Percentiles rank a stretch among this genome's conserved stretches.
These are phyloP conservation scores for Panicum miliaceum DNA, from an alignment of 176 grass and related monocot genomes.

Conservation along the genomic window DNA sequence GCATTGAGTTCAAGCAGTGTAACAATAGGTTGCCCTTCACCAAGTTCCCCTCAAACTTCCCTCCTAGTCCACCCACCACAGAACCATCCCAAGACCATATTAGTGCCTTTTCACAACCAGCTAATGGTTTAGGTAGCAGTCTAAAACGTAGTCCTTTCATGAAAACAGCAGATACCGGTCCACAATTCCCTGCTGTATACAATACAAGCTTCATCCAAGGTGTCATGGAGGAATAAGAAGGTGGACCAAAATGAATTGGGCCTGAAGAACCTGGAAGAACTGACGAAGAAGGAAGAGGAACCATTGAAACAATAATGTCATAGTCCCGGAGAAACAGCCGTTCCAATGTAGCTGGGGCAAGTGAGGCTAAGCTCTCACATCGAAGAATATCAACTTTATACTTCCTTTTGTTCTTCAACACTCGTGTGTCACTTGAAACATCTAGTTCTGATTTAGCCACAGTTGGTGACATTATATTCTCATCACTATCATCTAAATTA, in stretches of 20 bases:
- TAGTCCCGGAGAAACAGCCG: slow-evolving; percentile 87
- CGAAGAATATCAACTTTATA: slow-evolving; percentile 94
- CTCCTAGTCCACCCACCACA: slow-evolving; percentile 76
- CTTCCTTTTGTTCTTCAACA: slow-evolving; percentile 80
- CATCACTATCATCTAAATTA: slow-evolving; percentile 47
- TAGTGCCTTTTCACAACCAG: slow-evolving; percentile 84
- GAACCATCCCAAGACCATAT: slow-evolving; percentile 98
- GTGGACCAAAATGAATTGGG: slow-evolving; percentile 90
- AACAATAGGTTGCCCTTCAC: slow-evolving; percentile 91
- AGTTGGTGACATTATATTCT: slow-evolving; percentile 13
- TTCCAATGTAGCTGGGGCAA: slow-evolving; percentile 82
- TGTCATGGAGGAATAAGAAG: slow-evolving; percentile 91
- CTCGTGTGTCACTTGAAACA: slow-evolving; percentile 46
- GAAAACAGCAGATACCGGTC: slow-evolving; percentile 88
- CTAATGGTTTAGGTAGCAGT: slow-evolving; percentile 87
- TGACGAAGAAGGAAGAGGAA: slow-evolving; percentile 88
- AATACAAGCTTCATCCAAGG: slow-evolving; percentile 98
- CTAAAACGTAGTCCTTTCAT: slow-evolving; percentile 91
- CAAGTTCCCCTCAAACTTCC: slow-evolving; percentile 97
- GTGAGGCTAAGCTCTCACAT: slow-evolving; percentile 96
- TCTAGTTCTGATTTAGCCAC: slow-evolving; percentile 40
- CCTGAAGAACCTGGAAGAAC: slow-evolving; percentile 85
- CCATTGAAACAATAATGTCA: slow-evolving; percentile 96
- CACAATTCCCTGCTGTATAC: slow-evolving; percentile 73
- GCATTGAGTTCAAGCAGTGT: slow-evolving; percentile 92